Percentiles rank a stretch among this genome's conserved stretches.
phyloP scores from a whole-genome alignment of 306 rosid species.

The Echinosophora koreensis region DNA sequence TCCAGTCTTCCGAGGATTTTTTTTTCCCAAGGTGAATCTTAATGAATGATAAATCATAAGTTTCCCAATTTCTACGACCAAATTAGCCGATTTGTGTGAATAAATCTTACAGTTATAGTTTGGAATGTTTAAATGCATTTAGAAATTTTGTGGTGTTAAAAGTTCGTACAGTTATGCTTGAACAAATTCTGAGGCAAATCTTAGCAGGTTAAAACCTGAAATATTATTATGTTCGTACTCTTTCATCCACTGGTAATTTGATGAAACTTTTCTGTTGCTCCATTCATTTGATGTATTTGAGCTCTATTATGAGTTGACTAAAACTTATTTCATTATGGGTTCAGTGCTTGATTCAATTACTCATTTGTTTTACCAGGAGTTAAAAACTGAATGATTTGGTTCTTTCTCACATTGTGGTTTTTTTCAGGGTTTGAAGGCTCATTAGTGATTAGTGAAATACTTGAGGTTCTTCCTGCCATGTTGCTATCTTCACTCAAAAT shows the following conservation, averaged over 20 bases:
- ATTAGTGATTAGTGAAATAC: constrained; percentile 7
- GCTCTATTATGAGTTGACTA: not conserved
- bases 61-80: constrained; percentile 1
- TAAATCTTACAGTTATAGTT: not conserved
- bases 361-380: not conserved
- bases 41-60: not conserved
- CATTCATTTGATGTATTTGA: constrained; percentile 24
- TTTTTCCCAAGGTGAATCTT: not conserved
- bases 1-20: no score
- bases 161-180: not conserved
- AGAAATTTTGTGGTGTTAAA: not conserved
- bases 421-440: constrained; percentile 34
- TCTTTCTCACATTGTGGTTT: constrained; percentile 14
- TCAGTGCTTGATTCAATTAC: constrained; percentile 15
- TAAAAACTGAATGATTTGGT: constrained; percentile 32
- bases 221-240: constrained; percentile 1
- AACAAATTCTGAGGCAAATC: constrained; percentile 6
- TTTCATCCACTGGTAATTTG: not conserved
- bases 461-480: constrained; percentile 31
- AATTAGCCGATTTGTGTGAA: not conserved
- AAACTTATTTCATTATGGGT: not conserved
- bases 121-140: constrained; percentile 26
- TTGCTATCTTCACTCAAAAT: constrained; percentile 19
- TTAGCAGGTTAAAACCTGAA: not conserved
- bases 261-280: constrained; percentile 10